These are phyloP conservation scores for Sphaerulina populicola DNA, from an alignment of 2,329 filamentous ascomycete species.

Conservation along the genomic window DNA sequence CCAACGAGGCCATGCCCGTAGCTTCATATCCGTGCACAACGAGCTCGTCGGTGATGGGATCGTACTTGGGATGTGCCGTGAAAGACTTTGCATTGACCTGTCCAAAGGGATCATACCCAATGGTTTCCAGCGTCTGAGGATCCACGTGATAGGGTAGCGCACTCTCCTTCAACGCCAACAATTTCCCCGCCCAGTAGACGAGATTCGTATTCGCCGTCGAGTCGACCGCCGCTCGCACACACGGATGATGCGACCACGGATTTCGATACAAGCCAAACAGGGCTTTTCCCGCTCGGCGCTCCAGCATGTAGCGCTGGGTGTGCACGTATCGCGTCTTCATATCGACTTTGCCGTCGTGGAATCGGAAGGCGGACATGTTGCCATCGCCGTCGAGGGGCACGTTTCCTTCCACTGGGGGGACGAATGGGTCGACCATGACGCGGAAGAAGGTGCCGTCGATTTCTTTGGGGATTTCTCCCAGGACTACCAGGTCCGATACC, in stretches of 20 bases:
- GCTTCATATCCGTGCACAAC: slow-evolving; percentile 39
- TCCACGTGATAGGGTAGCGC: slow-evolving; percentile 36
- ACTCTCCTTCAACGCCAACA: slow-evolving; percentile 48
- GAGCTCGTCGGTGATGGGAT: slow-evolving; percentile 38
- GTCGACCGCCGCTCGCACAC: slow-evolving; percentile 35
- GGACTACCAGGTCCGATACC: slow-evolving; percentile 28
- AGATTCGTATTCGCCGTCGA: slow-evolving; percentile 54
- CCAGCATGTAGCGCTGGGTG: slow-evolving; percentile 37
- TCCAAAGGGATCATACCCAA: slow-evolving; percentile 35
- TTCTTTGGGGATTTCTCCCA: slow-evolving; percentile 28
- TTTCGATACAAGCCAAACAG: slow-evolving; percentile 53
- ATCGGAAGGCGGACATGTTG: slow-evolving; percentile 37
- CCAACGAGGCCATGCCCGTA: slow-evolving; percentile 30
- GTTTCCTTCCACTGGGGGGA: slow-evolving; percentile 51
- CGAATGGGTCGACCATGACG: slow-evolving; percentile 46
- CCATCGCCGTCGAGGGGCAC: slow-evolving; percentile 44
- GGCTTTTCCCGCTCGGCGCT: slow-evolving; percentile 33
- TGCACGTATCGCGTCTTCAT: slow-evolving; percentile 39
- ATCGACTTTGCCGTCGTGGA: slow-evolving; percentile 37
- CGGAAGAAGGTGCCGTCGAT: slow-evolving; percentile 36
- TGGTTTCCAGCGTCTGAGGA: slow-evolving; percentile 36
- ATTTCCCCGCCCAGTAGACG: slow-evolving; percentile 49
- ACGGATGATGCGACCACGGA: slow-evolving; percentile 43
- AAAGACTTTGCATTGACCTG: slow-evolving; percentile 37
- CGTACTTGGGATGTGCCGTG: slow-evolving; percentile 41